phyloP scores from a whole-genome alignment of 176 grass and related monocot genomes.

The Chrysopogon serrulatus region DNA sequence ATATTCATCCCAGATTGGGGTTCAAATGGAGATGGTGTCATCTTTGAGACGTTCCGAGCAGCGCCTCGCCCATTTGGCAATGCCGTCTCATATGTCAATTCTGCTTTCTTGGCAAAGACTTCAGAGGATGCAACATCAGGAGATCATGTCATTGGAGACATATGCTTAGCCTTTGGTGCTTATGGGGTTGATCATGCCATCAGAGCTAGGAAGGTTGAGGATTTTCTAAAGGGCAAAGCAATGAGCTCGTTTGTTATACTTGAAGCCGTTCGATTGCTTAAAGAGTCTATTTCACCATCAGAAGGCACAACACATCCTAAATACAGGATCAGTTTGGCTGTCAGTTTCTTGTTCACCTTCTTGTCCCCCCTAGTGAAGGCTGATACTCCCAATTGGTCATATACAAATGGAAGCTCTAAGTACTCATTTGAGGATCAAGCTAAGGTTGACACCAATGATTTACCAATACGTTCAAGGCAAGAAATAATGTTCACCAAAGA shows the following conservation, averaged over 20 bases:
- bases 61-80: constrained; percentile 77
- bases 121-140: constrained; percentile 20
- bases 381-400: not conserved
- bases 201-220: constrained; percentile 69
- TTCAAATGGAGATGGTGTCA: constrained; percentile 38
- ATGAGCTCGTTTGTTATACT: constrained; percentile 42
- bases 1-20: constrained; percentile 64
- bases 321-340: constrained; percentile 65
- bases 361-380: constrained; percentile 40
- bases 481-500: constrained; percentile 46
- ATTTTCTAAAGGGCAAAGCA: constrained; percentile 61
- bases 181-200: constrained; percentile 57
- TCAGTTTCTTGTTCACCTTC: constrained; percentile 79
- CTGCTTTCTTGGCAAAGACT: constrained; percentile 59
- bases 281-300: constrained; percentile 38
- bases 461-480: constrained; percentile 53
- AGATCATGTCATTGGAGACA: constrained; percentile 36
- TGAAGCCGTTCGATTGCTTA: constrained; percentile 55
- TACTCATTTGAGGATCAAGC: not conserved
- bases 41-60: constrained; percentile 79
- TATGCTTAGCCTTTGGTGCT: constrained; percentile 62
- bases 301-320: constrained; percentile 59
- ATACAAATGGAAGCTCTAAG: not conserved
- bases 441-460: constrained; percentile 1
- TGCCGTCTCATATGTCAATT: constrained; percentile 78